These are phyloP conservation scores for Eucalyptus urophylla DNA, from an alignment of 345 rosid genomes.

Conservation along the genomic window DNA sequence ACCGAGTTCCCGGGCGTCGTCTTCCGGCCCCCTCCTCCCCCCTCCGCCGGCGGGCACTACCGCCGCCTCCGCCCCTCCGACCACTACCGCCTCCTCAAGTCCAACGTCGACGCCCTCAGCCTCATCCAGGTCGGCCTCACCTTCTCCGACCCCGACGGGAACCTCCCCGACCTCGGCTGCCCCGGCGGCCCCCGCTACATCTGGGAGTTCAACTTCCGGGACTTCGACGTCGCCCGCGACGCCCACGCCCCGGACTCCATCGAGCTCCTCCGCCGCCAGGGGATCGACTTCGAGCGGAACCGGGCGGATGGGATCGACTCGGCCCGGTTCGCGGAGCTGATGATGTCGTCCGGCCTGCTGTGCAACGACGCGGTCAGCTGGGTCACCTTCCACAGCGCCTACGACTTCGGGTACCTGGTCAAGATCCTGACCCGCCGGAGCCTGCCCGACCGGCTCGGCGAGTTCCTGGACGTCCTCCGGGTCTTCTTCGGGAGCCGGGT, in stretches of 20 bases:
- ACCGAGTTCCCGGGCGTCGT: slow-evolving; percentile 70
- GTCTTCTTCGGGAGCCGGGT: slow-evolving; percentile 30
- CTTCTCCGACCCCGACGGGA: slow-evolving; percentile 35
- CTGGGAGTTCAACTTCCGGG: slow-evolving; percentile 66
- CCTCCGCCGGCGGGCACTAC: neutral
- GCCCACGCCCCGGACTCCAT: slow-evolving; percentile 41
- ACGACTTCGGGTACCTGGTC: slow-evolving; percentile 56
- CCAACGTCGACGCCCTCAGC: slow-evolving; percentile 40
- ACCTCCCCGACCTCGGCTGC: slow-evolving; percentile 46
- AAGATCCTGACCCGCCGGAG: slow-evolving; percentile 31
- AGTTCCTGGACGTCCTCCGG: slow-evolving; percentile 17
- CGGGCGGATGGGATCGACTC: slow-evolving; percentile 27
- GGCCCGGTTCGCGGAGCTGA: slow-evolving; percentile 26
- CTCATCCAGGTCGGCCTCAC: slow-evolving; percentile 58
- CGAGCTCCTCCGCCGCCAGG: slow-evolving; percentile 45
- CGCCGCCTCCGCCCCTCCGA: slow-evolving; percentile 11
- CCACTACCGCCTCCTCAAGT: slow-evolving; percentile 30
- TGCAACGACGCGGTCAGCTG: slow-evolving; percentile 37
- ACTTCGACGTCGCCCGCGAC: slow-evolving; percentile 37
- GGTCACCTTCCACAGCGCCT: slow-evolving; percentile 63
- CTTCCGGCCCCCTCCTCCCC: slow-evolving; percentile 6
- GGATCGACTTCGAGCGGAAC: slow-evolving; percentile 44
- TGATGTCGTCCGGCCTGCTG: slow-evolving; percentile 51
- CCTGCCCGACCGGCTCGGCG: slow-evolving; percentile 17
- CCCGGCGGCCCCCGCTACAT: slow-evolving; percentile 1